These are phyloP conservation scores for Platanthera zijinensis DNA, from an alignment of 106 monocot genomes.

Conservation along the genomic window DNA sequence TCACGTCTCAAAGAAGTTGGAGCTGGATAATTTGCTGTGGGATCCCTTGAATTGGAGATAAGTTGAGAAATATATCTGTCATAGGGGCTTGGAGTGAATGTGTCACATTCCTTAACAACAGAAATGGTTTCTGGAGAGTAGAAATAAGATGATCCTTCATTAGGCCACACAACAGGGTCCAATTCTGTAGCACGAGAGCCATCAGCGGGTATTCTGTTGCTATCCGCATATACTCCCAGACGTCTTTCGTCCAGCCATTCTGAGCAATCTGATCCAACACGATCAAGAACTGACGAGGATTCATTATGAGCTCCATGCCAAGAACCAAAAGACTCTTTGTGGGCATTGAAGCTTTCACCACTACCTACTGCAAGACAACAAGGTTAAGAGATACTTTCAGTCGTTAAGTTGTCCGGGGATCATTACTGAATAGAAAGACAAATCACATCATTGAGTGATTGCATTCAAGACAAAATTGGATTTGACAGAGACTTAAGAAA, in stretches of 20 bases:
- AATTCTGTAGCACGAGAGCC: not conserved
- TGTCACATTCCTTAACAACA: slow-evolving; percentile 1
- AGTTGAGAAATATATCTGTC: slow-evolving; percentile 42
- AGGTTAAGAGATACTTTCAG: not conserved
- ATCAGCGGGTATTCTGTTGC: not conserved
- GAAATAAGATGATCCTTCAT: slow-evolving; percentile 14
- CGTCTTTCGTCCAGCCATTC: slow-evolving; percentile 8
- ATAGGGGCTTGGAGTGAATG: slow-evolving; percentile 14
- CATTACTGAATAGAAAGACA: not conserved
- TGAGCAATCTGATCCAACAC: slow-evolving; percentile 12
- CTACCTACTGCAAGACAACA: slow-evolving; percentile 6
- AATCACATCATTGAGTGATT: not conserved
- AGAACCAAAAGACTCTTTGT: slow-evolving; percentile 14
- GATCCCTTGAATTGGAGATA: slow-evolving; percentile 21
- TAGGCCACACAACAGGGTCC: not conserved
- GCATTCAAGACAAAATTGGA: not conserved
- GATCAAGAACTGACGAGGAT: not conserved
- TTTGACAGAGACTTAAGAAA: not conserved
- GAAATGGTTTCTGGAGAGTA: slow-evolving; percentile 3
- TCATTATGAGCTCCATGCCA: slow-evolving; percentile 20
- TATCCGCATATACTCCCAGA: slow-evolving; percentile 8
- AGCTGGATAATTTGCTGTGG: slow-evolving; percentile 11
- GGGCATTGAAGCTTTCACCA: slow-evolving; percentile 16
- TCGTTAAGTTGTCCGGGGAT: not conserved
- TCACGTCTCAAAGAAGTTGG: slow-evolving; percentile 1